Conservation (phyloP, 352 stramenopile genomes). For the Nothophytophthora sp. region DNA sequence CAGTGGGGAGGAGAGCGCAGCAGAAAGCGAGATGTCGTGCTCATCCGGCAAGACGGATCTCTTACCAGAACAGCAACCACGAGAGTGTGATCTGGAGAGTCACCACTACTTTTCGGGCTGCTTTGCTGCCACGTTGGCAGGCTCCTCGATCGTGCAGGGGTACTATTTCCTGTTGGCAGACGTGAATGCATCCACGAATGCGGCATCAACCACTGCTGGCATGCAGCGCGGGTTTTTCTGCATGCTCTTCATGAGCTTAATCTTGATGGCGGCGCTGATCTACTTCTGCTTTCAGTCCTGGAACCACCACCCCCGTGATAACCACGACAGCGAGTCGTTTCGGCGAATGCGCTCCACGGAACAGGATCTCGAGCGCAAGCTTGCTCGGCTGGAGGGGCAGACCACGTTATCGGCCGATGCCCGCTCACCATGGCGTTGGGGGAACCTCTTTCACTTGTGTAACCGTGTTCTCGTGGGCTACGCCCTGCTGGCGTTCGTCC, state of each 20-base stretch:
- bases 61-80: conserved; percentile 5
- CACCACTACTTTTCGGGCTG: conserved; percentile 38
- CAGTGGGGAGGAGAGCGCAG: conserved; percentile 17
- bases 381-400: conserved; percentile 23
- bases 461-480: conserved; percentile 29
- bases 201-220: background rate
- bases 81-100: conserved; percentile 10
- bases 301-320: conserved; percentile 10
- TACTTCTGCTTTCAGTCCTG: conserved; percentile 55
- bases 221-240: conserved; percentile 25
- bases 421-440: conserved; percentile 25
- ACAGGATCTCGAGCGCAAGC: conserved; percentile 33
- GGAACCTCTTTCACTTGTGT: conserved; percentile 25
- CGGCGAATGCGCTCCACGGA: background rate
- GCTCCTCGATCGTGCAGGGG: conserved; percentile 46
- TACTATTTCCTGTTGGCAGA: conserved; percentile 62
- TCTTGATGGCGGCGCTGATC: conserved; percentile 39
- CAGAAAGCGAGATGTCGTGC: conserved; percentile 27
- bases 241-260: conserved; percentile 40
- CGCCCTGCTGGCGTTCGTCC: conserved; percentile 21
- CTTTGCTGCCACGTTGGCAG: conserved; percentile 43
- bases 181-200: conserved; percentile 15
- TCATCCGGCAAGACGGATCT: conserved; percentile 14
- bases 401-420: conserved; percentile 16
- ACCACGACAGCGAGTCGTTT: background rate